Conservation (phyloP, 2,329 filamentous ascomycete genomes). For the Trichoderma atroviride region DNA sequence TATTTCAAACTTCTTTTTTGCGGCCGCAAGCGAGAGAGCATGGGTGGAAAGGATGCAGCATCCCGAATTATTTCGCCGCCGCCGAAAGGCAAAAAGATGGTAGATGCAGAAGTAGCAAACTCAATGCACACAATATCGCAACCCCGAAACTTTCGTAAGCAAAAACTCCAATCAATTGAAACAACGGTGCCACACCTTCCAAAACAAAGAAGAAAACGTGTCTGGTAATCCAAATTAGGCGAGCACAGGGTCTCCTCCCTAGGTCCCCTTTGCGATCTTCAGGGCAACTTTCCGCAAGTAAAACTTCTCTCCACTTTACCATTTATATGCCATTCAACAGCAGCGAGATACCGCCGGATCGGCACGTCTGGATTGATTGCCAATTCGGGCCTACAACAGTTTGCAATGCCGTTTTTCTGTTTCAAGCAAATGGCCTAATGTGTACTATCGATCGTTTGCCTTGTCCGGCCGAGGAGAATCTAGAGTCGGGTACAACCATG, state of each 20-base stretch:
- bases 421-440: neutral
- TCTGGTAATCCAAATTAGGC: neutral
- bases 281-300: neutral
- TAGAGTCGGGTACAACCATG: neutral
- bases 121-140: neutral
- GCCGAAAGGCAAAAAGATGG: neutral
- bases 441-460: neutral
- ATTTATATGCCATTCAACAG: neutral
- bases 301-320: neutral
- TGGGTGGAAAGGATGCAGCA: neutral
- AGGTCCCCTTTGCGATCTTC: neutral
- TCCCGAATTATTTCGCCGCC: neutral
- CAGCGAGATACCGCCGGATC: slow-evolving; percentile 5
- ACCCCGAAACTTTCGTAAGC: neutral
- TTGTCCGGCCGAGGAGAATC: neutral
- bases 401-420: neutral
- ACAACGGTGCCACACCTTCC: neutral
- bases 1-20: neutral
- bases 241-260: too few species aligned
- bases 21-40: neutral
- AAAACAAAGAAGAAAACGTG: neutral
- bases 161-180: neutral
- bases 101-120: neutral
- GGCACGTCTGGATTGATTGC: neutral
- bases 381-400: neutral